Conservation (phyloP, 306 rosid genomes). For the Quercus suber region DNA sequence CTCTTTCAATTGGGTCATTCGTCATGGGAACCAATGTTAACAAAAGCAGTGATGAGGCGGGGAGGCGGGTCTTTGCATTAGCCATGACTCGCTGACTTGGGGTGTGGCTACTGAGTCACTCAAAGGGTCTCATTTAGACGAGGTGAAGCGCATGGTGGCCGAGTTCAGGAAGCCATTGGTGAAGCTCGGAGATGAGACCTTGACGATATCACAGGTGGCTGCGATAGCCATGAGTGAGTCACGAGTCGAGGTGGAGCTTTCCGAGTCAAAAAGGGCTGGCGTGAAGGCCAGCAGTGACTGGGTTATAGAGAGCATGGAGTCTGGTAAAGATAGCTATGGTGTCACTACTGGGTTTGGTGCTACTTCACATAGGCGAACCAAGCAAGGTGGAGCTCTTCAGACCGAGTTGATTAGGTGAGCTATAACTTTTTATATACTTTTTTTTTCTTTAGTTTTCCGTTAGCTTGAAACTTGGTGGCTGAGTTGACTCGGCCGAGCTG, state of each 20-base stretch:
- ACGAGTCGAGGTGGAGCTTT: constrained; percentile 51
- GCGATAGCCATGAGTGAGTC: constrained; percentile 52
- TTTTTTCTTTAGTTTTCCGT: no score
- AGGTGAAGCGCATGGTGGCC: constrained; percentile 86
- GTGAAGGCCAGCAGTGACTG: constrained; percentile 95
- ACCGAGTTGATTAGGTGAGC: constrained; percentile 74
- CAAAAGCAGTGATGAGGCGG: neutral
- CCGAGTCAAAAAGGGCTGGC: constrained; percentile 61
- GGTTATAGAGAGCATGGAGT: constrained; percentile 79
- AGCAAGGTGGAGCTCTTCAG: constrained; percentile 91
- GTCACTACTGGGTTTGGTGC: constrained; percentile 97
- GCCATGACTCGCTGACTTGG: constrained; percentile 70
- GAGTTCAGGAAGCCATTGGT: constrained; percentile 67
- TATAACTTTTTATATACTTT: no score
- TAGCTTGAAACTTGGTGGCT: no score
- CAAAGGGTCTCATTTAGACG: constrained; percentile 73
- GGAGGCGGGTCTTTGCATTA: constrained; percentile 37
- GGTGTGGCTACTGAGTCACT: constrained; percentile 53
- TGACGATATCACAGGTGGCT: constrained; percentile 81
- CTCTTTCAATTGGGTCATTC: neutral
- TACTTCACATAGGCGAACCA: constrained; percentile 79
- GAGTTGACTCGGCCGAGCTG: no score
- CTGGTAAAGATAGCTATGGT: constrained; percentile 83
- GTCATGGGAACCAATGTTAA: constrained; percentile 33
- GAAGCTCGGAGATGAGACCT: constrained; percentile 58